These are phyloP conservation scores for Backusella morwellensis DNA, from an alignment of 192 early-diverging fungal species.

Conservation along the genomic window DNA sequence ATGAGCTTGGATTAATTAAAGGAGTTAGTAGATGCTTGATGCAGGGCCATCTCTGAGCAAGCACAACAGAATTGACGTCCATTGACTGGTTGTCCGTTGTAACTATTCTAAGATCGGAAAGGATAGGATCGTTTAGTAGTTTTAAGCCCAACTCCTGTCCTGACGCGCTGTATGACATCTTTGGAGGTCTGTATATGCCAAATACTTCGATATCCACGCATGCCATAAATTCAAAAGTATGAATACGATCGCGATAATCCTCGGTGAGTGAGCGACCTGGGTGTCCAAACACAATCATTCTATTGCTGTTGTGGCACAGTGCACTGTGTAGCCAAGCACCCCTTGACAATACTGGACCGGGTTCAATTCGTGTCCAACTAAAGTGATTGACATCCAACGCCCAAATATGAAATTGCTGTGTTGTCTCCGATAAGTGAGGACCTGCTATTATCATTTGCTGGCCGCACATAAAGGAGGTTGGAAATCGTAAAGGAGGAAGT, in stretches of 20 bases:
- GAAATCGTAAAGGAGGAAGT: constrained; percentile 76
- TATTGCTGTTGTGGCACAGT: constrained; percentile 59
- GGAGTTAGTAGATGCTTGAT: not conserved
- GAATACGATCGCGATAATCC: constrained; percentile 73
- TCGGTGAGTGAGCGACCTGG: constrained; percentile 62
- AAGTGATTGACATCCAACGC: constrained; percentile 55
- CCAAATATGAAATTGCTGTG: constrained; percentile 70
- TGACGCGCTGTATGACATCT: constrained; percentile 43
- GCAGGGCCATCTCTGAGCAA: constrained; percentile 49
- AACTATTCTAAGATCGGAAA: constrained; percentile 56
- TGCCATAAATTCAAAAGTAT: constrained; percentile 72
- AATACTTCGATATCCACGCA: constrained; percentile 70
- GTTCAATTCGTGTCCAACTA: constrained; percentile 63
- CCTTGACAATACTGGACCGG: constrained; percentile 61
- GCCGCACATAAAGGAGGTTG: constrained; percentile 64
- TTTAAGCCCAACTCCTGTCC: constrained; percentile 58
- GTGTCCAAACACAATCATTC: constrained; percentile 70
- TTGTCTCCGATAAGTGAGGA: constrained; percentile 62
- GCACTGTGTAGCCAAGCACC: constrained; percentile 77
- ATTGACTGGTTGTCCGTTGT: constrained; percentile 46
- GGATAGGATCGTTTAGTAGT: constrained; percentile 45
- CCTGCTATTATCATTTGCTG: constrained; percentile 66
- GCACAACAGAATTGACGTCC: constrained; percentile 50
- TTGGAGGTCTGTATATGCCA: constrained; percentile 57
- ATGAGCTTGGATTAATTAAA: not conserved